Percentiles rank a stretch among this genome's conserved stretches.
These are phyloP conservation scores for Dothidotthia symphoricarpi DNA, from an alignment of 2,329 filamentous ascomycete genomes.

Conservation along the genomic window DNA sequence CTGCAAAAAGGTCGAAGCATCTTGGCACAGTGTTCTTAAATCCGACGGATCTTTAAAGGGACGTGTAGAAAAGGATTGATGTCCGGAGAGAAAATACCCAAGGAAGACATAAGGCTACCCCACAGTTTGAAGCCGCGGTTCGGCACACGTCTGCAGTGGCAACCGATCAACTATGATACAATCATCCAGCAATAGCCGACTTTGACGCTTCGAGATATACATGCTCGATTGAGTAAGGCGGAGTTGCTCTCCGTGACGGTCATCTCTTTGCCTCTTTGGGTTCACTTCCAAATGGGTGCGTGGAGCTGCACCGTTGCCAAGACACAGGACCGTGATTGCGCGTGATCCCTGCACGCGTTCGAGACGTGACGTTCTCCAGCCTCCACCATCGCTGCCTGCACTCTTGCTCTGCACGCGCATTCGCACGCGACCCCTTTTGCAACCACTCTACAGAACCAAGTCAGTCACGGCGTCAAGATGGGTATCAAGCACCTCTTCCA, in stretches of 20 bases:
- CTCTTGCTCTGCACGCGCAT: constrained; percentile 1
- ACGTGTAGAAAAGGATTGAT: background rate
- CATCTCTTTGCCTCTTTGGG: too few relatives aligned
- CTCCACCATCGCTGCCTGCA: constrained; percentile 11
- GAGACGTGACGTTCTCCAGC: constrained; percentile 30
- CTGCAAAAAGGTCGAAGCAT: constrained; percentile 49
- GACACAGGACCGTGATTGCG: constrained; percentile 29
- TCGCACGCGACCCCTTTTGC: background rate
- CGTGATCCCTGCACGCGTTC: constrained; percentile 29
- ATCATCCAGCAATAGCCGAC: too few relatives aligned
- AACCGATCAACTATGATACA: too few relatives aligned
- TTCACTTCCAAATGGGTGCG: too few relatives aligned
- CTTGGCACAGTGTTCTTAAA: constrained; percentile 5
- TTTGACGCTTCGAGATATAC: too few relatives aligned
- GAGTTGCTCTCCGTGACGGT: too few relatives aligned
- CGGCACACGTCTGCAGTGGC: too few relatives aligned
- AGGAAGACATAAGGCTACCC: too few relatives aligned
- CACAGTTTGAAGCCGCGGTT: too few relatives aligned
- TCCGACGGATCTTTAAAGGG: too few relatives aligned
- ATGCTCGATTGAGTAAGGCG: too few relatives aligned
- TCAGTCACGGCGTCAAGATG: constrained; percentile 22
- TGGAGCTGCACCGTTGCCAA: too few relatives aligned
- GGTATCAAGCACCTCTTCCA: constrained; percentile 48
- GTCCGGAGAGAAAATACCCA: background rate
- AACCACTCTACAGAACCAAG: background rate